phyloP scores from a whole-genome alignment of 192 early-diverging fungal genomes.

The Coemansia brasiliensis region DNA sequence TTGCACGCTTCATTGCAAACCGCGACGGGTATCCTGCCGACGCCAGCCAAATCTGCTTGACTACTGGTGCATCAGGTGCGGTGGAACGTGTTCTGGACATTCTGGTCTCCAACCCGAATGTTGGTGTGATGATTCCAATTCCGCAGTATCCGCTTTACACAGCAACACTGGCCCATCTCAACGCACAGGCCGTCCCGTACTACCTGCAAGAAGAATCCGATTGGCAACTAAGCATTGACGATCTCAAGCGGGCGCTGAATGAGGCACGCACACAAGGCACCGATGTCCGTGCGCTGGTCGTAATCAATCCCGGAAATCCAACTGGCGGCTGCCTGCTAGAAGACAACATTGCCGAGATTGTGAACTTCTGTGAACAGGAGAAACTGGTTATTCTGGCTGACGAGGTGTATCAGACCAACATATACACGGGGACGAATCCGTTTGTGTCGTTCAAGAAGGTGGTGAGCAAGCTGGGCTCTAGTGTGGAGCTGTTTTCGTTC shows the following conservation, averaged over 20 bases:
- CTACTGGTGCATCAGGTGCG: conserved; percentile 90
- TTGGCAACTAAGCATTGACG: conserved; percentile 75
- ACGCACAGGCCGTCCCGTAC: conserved; percentile 89
- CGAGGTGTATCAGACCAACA: conserved; percentile 98
- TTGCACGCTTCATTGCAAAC: conserved; percentile 88
- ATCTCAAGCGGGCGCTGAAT: conserved; percentile 64
- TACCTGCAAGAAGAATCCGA: conserved; percentile 84
- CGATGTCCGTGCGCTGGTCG: conserved; percentile 91
- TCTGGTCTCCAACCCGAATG: conserved; percentile 70
- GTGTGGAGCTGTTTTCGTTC: conserved; percentile 92
- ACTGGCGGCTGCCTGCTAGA: conserved; percentile 86
- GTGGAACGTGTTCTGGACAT: conserved; percentile 91
- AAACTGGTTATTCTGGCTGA: conserved; percentile 87
- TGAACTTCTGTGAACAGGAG: conserved; percentile 83
- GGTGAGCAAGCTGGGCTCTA: conserved; percentile 70
- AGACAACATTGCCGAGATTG: conserved; percentile 86
- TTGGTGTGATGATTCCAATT: conserved; percentile 98
- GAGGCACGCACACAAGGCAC: conserved; percentile 67
- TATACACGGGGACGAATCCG: conserved; percentile 77
- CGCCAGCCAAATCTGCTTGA: conserved; percentile 86
- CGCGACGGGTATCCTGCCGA: conserved; percentile 90
- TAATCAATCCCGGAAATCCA: conserved; percentile 99
- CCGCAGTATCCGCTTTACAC: conserved; percentile 99
- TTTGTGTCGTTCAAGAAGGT: conserved; percentile 98
- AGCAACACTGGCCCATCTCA: conserved; percentile 81